A percentile compares a stretch with the other conserved stretches of the same genome.
phyloP scores from a whole-genome alignment of 148 eudicot genomes.

The Rhododendron vialii region DNA sequence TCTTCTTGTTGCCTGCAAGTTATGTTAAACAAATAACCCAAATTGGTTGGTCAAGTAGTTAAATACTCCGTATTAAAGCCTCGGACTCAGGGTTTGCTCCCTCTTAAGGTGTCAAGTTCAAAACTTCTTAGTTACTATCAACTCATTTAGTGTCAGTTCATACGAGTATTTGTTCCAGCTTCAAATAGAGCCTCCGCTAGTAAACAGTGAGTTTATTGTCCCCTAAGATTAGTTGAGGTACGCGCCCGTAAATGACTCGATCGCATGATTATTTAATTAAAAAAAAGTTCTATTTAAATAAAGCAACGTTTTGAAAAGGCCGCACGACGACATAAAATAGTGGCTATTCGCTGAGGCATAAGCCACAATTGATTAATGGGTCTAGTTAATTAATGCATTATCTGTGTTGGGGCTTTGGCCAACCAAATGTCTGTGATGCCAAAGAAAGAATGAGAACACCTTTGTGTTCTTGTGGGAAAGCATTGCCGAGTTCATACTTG shows the following conservation, averaged over 20 bases:
- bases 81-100: no score
- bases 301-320: not conserved
- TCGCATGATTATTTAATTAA: no score
- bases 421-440: constrained; percentile 5
- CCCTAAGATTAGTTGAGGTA: no score
- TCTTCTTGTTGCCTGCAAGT: not conserved
- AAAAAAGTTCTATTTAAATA: not conserved
- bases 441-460: not conserved
- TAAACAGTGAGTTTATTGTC: no score
- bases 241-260: no score
- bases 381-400: not conserved
- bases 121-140: no score
- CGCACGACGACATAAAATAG: not conserved
- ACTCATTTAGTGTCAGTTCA: no score
- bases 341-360: not conserved
- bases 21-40: not conserved
- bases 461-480: constrained; percentile 5
- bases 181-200: no score
- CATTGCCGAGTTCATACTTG: constrained; percentile 3
- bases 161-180: no score
- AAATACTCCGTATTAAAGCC: no score
- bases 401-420: not conserved
- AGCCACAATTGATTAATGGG: not conserved
- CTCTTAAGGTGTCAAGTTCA: no score
- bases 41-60: no score